Evolutionary conservation across 371 early-diverging fungal genomes (phyloP), one percentile per base, ranked within the genome.

Genomic region (Mortierella sp.): DNA sequence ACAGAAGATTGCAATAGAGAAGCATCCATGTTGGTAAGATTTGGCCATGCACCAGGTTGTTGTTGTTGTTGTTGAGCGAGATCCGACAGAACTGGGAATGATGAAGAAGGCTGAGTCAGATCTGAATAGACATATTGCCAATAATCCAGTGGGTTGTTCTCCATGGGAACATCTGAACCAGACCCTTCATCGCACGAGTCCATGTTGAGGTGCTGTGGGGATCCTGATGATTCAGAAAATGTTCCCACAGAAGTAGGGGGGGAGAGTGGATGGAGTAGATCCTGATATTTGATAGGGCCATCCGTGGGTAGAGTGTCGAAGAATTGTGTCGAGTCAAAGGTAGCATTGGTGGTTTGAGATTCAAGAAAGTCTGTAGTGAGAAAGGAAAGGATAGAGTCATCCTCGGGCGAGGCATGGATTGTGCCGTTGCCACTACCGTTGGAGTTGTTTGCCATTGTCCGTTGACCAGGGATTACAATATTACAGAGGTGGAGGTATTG

Each of bases 101-200:
- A 3, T 13, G 72, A n/a, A 58, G 41, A 15, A 7, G 76, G 65
- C 21, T 67, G 80, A 0, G 65, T 58, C 5, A 80, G 72, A 57
- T 74, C 80, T 10, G 80, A 47, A 52, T 80, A 80, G 40, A 74
- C 69, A 47, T 80, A 80, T 24, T 80, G 81, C 75, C 75, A 75
- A 47, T 80, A 80, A 2, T 80, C 81, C 24, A 80, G 65, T 22
- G 80, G 71, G 55, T 50, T 74, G 67, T 43, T 60, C 15, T 80
- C 81, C 75, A 75, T 70, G 53, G 71, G 61, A n/a, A 80, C 69
- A 24, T 80, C 81, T 0, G 81, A 77, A 19, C 62, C 47, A 1
- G 76, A 79, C 38, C 75, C 81, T 71, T 80, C 81, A 48, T 80
- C 81, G 52, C 75, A 74, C 19, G 75, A 74, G 63, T 80, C 81